Evolutionary conservation across 1,284 basidiomycete species (phyloP).

Genomic region (Vanrija pseudolonga): DNA sequence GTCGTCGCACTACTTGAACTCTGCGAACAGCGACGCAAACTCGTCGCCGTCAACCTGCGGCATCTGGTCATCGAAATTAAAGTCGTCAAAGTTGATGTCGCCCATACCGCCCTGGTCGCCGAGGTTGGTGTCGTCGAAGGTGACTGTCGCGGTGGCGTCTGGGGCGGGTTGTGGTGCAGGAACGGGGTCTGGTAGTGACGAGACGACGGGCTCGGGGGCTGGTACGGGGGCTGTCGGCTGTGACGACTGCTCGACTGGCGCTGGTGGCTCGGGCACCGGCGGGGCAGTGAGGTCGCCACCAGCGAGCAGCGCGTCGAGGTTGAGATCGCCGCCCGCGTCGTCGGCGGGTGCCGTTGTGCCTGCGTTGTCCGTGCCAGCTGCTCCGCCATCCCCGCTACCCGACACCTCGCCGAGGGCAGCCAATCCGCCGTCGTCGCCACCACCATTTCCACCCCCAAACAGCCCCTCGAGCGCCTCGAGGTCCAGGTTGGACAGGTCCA

Average conservation of each 20-base stretch:
- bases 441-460: conserved; percentile 3
- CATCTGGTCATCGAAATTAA: conserved; percentile 32
- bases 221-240: not conserved
- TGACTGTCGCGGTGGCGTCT: not conserved
- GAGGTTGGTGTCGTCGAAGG: not conserved
- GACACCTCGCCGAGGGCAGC: not conserved
- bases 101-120: conserved; percentile 11
- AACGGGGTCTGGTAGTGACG: not conserved
- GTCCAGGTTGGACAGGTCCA: conserved; percentile 15
- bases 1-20: conserved; percentile 21
- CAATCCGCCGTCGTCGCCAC: not conserved
- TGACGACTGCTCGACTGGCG: not conserved
- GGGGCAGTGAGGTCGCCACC: too few relatives aligned
- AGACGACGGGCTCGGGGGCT: not conserved
- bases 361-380: not conserved
- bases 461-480: conserved; percentile 12
- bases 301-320: not conserved
- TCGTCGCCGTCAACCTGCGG: conserved; percentile 33
- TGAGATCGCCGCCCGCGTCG: not conserved
- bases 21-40: conserved; percentile 33
- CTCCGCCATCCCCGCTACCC: not conserved
- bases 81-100: conserved; percentile 35
- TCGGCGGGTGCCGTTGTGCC: not conserved
- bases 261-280: not conserved
- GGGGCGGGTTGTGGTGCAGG: not conserved